Evolutionary conservation across 2,329 filamentous ascomycete species (phyloP).

Genomic region (Hypoxylon sp.): DNA sequence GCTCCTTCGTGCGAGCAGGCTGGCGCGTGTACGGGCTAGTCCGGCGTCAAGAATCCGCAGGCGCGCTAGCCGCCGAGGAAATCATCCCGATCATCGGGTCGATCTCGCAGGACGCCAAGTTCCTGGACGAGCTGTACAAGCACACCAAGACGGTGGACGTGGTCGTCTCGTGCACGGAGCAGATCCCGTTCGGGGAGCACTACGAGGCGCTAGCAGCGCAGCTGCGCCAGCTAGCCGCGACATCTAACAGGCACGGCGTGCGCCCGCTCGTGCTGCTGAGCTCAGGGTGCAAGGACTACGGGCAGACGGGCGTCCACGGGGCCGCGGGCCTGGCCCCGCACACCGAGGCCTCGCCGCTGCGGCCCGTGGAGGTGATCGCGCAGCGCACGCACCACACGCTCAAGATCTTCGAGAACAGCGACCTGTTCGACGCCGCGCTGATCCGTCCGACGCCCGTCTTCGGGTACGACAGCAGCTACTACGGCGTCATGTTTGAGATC

Average conservation of each 20-base stretch:
- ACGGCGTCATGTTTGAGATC: constrained; percentile 50
- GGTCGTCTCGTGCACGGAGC: constrained; percentile 55
- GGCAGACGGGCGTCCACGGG: constrained; percentile 47
- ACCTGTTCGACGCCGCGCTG: constrained; percentile 54
- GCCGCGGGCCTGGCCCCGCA: constrained; percentile 51
- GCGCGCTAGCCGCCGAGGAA: constrained; percentile 47
- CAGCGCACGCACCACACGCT: constrained; percentile 47
- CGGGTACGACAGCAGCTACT: constrained; percentile 56
- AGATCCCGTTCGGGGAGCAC: constrained; percentile 51
- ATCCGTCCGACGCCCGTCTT: constrained; percentile 58
- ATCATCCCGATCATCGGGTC: constrained; percentile 53
- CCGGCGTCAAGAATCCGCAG: constrained; percentile 46
- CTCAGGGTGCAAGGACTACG: constrained; percentile 62
- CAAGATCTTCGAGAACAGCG: constrained; percentile 49
- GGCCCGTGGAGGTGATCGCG: constrained; percentile 40
- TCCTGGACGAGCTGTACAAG: constrained; percentile 42
- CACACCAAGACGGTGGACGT: constrained; percentile 50
- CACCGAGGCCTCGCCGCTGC: constrained; percentile 53
- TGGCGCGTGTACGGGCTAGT: constrained; percentile 57
- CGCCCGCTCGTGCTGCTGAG: constrained; percentile 55
- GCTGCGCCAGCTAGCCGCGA: constrained; percentile 46
- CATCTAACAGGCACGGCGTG: constrained; percentile 46
- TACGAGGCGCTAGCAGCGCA: constrained; percentile 50
- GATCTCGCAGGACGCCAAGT: constrained; percentile 45
- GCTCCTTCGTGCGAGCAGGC: constrained; percentile 56